phyloP scores from a whole-genome alignment of 306 rosid species.

The Citrullus colocynthis region DNA sequence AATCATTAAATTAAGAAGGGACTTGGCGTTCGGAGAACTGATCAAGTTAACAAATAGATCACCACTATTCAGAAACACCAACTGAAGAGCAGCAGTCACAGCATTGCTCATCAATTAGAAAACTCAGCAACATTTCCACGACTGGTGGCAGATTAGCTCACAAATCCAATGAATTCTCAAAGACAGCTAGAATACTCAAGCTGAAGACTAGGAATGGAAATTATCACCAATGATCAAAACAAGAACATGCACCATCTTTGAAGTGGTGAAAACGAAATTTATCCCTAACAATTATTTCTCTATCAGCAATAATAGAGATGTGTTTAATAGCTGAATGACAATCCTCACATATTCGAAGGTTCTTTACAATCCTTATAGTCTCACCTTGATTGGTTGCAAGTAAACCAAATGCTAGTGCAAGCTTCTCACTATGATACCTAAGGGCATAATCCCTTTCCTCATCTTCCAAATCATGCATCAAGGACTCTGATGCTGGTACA shows the following conservation, averaged over 20 bases:
- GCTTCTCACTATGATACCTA: constrained; percentile 89
- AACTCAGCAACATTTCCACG: background rate
- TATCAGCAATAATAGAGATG: constrained; percentile 42
- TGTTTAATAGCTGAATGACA: constrained; percentile 76
- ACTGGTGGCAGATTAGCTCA: background rate
- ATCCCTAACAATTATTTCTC: constrained; percentile 70
- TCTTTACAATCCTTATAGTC: constrained; percentile 61
- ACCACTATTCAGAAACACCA: background rate
- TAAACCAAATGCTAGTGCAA: constrained; percentile 73
- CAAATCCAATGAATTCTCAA: background rate
- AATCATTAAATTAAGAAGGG: background rate
- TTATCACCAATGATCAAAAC: constrained; percentile 67
- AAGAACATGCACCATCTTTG: constrained; percentile 63
- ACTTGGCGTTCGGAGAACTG: background rate
- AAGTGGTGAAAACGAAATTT: constrained; percentile 83
- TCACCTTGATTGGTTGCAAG: constrained; percentile 43
- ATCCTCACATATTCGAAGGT: constrained; percentile 87
- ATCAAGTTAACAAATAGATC: background rate
- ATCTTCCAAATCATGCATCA: constrained; percentile 84
- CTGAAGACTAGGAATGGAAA: background rate
- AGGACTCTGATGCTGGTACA: constrained; percentile 31
- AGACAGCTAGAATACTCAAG: background rate
- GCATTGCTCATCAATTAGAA: background rate
- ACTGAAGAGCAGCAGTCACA: background rate
- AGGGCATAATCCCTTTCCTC: constrained; percentile 92